Conservation (phyloP, 768 basidiomycete species). For the Hemileccinum rubropunctum region DNA sequence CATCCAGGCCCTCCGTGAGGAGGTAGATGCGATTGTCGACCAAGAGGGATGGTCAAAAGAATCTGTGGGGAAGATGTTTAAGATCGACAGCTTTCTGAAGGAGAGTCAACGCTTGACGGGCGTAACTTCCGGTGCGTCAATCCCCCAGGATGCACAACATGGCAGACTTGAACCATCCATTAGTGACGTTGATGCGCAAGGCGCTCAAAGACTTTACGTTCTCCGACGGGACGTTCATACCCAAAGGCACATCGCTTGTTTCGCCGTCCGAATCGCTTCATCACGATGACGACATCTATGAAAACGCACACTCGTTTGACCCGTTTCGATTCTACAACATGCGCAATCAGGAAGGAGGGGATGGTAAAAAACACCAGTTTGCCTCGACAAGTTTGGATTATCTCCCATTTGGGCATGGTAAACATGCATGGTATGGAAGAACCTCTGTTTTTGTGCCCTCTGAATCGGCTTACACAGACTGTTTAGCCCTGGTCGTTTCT, state of each 20-base stretch:
- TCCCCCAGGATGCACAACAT: not conserved
- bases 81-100: slow-evolving; percentile 40
- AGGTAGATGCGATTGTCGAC: slow-evolving; percentile 8
- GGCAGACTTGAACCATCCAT: not conserved
- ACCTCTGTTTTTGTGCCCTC: not conserved
- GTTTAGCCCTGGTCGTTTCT: slow-evolving; percentile 10
- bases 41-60: slow-evolving; percentile 25
- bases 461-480: not conserved
- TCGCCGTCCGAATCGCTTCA: slow-evolving; percentile 25
- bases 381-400: slow-evolving; percentile 33
- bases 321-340: slow-evolving; percentile 48
- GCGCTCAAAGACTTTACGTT: slow-evolving; percentile 33
- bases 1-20: slow-evolving; percentile 8
- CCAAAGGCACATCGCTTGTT: slow-evolving; percentile 29
- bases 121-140: slow-evolving; percentile 24
- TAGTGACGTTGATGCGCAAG: slow-evolving; percentile 32
- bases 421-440: slow-evolving; percentile 17
- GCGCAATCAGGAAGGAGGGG: slow-evolving; percentile 33
- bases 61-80: slow-evolving; percentile 28
- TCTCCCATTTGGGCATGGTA: slow-evolving; percentile 37
- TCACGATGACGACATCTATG: slow-evolving; percentile 24
- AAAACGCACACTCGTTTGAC: slow-evolving; percentile 38
- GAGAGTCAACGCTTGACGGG: slow-evolving; percentile 35
- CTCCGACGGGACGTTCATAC: slow-evolving; percentile 37
- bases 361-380: slow-evolving; percentile 34